Conservation (phyloP, 2,329 filamentous ascomycete genomes). For the Paecilomyces fulvus region DNA sequence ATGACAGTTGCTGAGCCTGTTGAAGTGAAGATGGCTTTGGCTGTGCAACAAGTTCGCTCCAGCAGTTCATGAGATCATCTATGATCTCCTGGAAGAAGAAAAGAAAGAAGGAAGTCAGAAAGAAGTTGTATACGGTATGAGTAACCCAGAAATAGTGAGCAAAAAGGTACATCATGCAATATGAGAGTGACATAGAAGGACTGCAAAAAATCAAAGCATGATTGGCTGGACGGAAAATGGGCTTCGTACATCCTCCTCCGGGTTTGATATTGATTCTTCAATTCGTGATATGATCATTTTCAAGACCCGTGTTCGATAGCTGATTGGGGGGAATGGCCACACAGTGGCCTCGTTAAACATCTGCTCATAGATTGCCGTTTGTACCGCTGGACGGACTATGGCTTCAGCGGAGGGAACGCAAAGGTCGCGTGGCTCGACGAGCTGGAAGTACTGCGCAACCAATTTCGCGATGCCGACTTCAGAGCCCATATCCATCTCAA, state of each 20-base stretch:
- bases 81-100: constrained; percentile 60
- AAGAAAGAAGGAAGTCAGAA: constrained; percentile 4
- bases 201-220: background rate
- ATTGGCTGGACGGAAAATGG: constrained; percentile 6
- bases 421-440: constrained; percentile 53
- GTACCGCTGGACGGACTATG: constrained; percentile 54
- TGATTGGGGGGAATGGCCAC: constrained; percentile 52
- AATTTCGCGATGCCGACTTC: constrained; percentile 29
- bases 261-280: constrained; percentile 67
- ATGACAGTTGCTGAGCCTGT: constrained; percentile 62
- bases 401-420: constrained; percentile 53
- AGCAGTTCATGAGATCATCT: constrained; percentile 64
- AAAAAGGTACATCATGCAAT: constrained; percentile 3
- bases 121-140: constrained; percentile 11
- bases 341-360: constrained; percentile 56
- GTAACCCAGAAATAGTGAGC: background rate
- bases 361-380: constrained; percentile 56
- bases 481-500: constrained; percentile 4
- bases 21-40: constrained; percentile 56
- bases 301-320: constrained; percentile 64
- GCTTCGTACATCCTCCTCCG: constrained; percentile 69
- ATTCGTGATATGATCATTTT: constrained; percentile 64
- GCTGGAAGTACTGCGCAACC: constrained; percentile 68
- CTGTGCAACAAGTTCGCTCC: constrained; percentile 57
- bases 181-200: background rate